Evolutionary conservation across 2,329 filamentous ascomycete genomes (phyloP).

Genomic region (Chaetothyriales sp.): DNA sequence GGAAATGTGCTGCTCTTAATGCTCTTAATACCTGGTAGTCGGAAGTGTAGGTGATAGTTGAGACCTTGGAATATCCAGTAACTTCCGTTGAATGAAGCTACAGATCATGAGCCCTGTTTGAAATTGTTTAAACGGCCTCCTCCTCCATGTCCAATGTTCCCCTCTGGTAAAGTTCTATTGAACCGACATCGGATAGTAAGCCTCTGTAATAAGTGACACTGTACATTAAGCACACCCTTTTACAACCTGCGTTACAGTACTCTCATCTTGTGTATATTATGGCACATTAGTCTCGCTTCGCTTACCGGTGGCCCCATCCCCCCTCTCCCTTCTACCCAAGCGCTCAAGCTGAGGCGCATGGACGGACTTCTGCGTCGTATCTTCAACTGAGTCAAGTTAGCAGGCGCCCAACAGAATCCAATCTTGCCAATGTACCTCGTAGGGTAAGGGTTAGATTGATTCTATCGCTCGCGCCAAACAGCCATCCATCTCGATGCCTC

Average conservation of each 20-base stretch:
- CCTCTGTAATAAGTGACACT: neutral
- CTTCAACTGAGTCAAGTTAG: neutral
- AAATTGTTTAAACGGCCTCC: neutral
- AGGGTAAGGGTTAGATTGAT: neutral
- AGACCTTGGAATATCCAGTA: no score
- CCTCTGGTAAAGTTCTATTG: neutral
- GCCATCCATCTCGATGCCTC: neutral
- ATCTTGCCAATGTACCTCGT: neutral
- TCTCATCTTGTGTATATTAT: neutral
- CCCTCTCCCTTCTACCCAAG: no score
- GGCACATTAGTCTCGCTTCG: neutral
- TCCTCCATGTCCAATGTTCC: neutral
- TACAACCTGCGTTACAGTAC: neutral
- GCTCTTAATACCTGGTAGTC: no score
- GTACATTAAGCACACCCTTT: neutral
- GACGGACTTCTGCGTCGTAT: neutral
- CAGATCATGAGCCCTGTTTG: neutral
- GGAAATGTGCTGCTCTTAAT: neutral
- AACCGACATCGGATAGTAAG: neutral
- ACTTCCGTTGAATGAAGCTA: neutral
- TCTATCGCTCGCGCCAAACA: neutral
- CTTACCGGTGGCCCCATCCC: no score
- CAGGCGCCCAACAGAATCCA: neutral
- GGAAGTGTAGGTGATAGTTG: no score
- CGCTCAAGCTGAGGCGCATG: neutral